Percentiles rank a stretch among this genome's conserved stretches.
Evolutionary conservation across 371 early-diverging fungal species (phyloP).

Genomic region (Mortierella polycephala): DNA sequence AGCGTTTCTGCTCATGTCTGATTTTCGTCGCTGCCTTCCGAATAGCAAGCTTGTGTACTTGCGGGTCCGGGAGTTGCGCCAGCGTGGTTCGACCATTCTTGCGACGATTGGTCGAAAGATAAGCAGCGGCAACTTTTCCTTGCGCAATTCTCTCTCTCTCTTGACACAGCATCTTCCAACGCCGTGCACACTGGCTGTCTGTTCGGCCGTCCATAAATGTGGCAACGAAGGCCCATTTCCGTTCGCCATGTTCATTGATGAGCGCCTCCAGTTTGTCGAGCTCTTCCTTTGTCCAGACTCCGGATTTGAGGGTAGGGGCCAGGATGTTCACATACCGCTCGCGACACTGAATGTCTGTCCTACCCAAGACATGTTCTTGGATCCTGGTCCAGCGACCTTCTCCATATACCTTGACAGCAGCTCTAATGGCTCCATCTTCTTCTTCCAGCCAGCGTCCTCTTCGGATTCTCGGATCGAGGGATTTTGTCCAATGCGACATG

Average conservation of each 20-base stretch:
- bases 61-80: slow-evolving; percentile 1
- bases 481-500: slow-evolving; percentile 83
- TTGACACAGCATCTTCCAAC: slow-evolving; percentile 48
- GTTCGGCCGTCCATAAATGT: slow-evolving; percentile 62
- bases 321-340: slow-evolving; percentile 85
- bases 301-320: slow-evolving; percentile 68
- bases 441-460: slow-evolving; percentile 78
- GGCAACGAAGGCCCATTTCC: slow-evolving; percentile 68
- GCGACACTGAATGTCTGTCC: slow-evolving; percentile 91
- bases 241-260: slow-evolving; percentile 58
- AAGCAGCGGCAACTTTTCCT: background rate
- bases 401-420: slow-evolving; percentile 76
- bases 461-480: slow-evolving; percentile 78
- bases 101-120: slow-evolving; percentile 20
- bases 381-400: slow-evolving; percentile 81
- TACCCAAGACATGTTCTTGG: slow-evolving; percentile 73
- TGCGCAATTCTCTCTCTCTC: slow-evolving; percentile 2
- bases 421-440: slow-evolving; percentile 78
- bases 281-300: slow-evolving; percentile 68
- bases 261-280: slow-evolving; percentile 48
- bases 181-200: slow-evolving; percentile 71
- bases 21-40: background rate
- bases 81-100: slow-evolving; percentile 10
- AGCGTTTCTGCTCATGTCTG: slow-evolving; percentile 2
- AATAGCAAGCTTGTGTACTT: slow-evolving; percentile 13